Evolutionary conservation across 1,139 yeast species (phyloP).

Genomic region (Dujonia santamariae): DNA sequence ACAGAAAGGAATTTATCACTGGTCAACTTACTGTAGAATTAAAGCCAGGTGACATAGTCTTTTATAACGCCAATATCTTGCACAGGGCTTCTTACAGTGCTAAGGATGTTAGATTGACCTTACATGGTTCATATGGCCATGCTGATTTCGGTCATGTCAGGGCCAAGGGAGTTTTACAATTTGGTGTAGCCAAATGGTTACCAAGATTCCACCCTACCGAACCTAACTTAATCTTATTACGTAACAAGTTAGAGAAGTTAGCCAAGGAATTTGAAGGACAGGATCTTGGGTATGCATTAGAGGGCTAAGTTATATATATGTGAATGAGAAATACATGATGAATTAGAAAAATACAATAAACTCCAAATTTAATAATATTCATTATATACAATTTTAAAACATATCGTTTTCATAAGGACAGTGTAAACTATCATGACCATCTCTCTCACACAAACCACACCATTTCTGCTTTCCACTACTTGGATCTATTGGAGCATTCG

Average conservation of each 20-base stretch:
- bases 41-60: conserved; percentile 54
- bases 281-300: conserved; percentile 44
- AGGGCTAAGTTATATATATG: conserved; percentile 24
- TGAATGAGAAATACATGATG: neutral
- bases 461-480: conserved; percentile 73
- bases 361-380: neutral
- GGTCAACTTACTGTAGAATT: conserved; percentile 44
- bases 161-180: conserved; percentile 53
- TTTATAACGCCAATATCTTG: conserved; percentile 52
- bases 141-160: conserved; percentile 40
- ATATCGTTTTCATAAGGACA: conserved; percentile 80
- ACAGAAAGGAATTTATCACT: conserved; percentile 34
- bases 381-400: conserved; percentile 20
- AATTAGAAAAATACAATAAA: no score
- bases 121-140: conserved; percentile 57
- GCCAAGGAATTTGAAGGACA: conserved; percentile 39
- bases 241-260: conserved; percentile 31
- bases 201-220: conserved; percentile 38
- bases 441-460: conserved; percentile 91
- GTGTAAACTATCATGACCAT: conserved; percentile 81
- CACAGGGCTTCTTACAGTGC: conserved; percentile 50
- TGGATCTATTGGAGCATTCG: conserved; percentile 55
- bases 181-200: conserved; percentile 54
- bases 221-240: conserved; percentile 31
- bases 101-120: conserved; percentile 40